Evolutionary conservation across 805 yeast genomes (phyloP).

Genomic region (Metschnikowia hibisci): DNA sequence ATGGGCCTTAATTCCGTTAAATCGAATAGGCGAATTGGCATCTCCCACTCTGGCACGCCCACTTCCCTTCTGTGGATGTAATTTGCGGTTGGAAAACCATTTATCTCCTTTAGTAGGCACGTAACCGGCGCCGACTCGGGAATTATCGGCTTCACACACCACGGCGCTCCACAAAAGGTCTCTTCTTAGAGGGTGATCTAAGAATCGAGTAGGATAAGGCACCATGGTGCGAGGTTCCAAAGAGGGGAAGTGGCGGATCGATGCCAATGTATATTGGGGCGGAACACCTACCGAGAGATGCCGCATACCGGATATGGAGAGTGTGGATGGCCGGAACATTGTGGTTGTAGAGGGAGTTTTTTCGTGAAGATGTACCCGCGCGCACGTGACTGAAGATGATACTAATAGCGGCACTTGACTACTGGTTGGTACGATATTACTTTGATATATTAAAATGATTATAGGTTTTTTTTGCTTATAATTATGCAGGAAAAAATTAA

Average conservation of each 20-base stretch:
- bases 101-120: conserved; percentile 85
- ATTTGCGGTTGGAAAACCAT: conserved; percentile 78
- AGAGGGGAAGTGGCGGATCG: conserved; percentile 83
- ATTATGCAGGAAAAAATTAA: no score
- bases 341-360: background rate
- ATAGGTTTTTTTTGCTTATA: no score
- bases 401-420: background rate
- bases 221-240: conserved; percentile 76
- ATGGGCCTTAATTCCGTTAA: conserved; percentile 83
- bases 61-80: conserved; percentile 86
- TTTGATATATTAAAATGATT: no score
- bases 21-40: conserved; percentile 88
- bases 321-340: conserved; percentile 4
- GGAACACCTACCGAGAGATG: conserved; percentile 34
- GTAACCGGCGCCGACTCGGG: conserved; percentile 83
- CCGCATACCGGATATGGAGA: conserved; percentile 5
- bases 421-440: background rate
- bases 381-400: background rate
- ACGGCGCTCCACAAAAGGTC: conserved; percentile 95
- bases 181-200: conserved; percentile 77
- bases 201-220: conserved; percentile 69
- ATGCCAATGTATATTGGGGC: conserved; percentile 69
- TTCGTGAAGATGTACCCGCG: background rate
- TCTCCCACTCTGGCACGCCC: conserved; percentile 97
- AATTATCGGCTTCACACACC: conserved; percentile 82